Percentiles rank a stretch among this genome's conserved stretches.
Conservation (phyloP, 208 protist genomes). For the Crithidia expoeki region DNA sequence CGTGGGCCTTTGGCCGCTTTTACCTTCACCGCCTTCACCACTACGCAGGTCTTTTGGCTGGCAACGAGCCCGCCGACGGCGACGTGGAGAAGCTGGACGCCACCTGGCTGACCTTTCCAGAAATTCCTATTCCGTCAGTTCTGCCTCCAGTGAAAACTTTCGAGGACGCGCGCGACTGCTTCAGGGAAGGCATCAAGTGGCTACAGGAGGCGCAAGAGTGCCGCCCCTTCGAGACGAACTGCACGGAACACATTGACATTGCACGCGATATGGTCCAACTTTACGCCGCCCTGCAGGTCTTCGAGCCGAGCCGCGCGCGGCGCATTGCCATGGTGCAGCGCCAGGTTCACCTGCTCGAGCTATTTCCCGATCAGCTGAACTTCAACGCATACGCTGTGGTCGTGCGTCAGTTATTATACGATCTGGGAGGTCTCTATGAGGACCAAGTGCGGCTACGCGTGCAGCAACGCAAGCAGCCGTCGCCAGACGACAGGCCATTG, state of each 20-base stretch:
- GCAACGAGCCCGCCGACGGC: conserved; percentile 13
- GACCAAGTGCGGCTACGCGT: conserved; percentile 70
- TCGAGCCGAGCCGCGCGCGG: conserved; percentile 64
- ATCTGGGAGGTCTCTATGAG: conserved; percentile 77
- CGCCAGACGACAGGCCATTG: conserved; percentile 59
- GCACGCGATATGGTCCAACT: conserved; percentile 69
- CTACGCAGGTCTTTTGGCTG: conserved; percentile 42
- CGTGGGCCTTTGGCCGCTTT: conserved; percentile 78
- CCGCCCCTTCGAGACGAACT: conserved; percentile 82
- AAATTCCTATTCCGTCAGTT: conserved; percentile 37
- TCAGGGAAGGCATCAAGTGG: conserved; percentile 70
- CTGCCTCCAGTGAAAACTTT: conserved; percentile 60
- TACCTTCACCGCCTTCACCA: conserved; percentile 73
- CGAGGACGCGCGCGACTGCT: conserved; percentile 73
- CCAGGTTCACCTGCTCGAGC: conserved; percentile 62
- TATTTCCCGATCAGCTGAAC: conserved; percentile 79
- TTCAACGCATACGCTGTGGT: conserved; percentile 88
- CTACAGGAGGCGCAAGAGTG: conserved; percentile 77
- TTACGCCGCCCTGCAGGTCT: conserved; percentile 61
- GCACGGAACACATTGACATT: conserved; percentile 87
- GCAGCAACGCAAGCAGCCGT: conserved; percentile 55
- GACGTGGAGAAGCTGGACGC: conserved; percentile 13
- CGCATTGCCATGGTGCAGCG: conserved; percentile 82
- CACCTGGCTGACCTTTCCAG: conserved; percentile 81
- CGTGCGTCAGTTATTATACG: conserved; percentile 83